Evolutionary conservation across 345 rosid genomes (phyloP).

Genomic region (Bruguiera sexangula): DNA sequence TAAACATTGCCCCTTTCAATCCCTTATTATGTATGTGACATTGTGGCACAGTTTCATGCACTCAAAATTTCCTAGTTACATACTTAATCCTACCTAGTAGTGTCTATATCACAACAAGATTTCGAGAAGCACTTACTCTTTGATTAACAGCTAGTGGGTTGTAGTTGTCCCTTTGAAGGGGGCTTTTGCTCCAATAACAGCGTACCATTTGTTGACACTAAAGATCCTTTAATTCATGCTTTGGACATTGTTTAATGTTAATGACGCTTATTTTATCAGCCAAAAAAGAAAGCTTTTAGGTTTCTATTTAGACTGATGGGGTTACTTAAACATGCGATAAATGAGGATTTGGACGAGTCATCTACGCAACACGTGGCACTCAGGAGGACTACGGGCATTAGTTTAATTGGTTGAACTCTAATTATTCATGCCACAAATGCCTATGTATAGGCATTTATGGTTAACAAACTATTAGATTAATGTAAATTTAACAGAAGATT

Average conservation of each 20-base stretch:
- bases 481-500: conserved; percentile 9
- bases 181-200: not conserved
- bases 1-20: too few relatives aligned
- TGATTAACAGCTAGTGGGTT: not conserved
- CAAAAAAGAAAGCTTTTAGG: not conserved
- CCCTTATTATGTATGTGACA: too few relatives aligned
- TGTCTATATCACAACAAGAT: not conserved
- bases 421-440: not conserved
- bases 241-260: not conserved
- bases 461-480: conserved; percentile 13
- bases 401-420: not conserved
- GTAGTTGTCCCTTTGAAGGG: not conserved
- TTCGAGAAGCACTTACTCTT: not conserved
- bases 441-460: conserved; percentile 25
- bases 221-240: not conserved
- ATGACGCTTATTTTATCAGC: not conserved
- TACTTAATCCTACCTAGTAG: not conserved
- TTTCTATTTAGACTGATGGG: not conserved
- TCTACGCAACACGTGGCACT: not conserved
- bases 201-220: not conserved
- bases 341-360: not conserved
- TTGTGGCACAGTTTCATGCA: too few relatives aligned
- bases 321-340: not conserved
- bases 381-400: not conserved
- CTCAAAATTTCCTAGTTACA: too few relatives aligned